These are phyloP conservation scores for Phaeotremella fagi DNA, from an alignment of 768 basidiomycete species.

Conservation along the genomic window DNA sequence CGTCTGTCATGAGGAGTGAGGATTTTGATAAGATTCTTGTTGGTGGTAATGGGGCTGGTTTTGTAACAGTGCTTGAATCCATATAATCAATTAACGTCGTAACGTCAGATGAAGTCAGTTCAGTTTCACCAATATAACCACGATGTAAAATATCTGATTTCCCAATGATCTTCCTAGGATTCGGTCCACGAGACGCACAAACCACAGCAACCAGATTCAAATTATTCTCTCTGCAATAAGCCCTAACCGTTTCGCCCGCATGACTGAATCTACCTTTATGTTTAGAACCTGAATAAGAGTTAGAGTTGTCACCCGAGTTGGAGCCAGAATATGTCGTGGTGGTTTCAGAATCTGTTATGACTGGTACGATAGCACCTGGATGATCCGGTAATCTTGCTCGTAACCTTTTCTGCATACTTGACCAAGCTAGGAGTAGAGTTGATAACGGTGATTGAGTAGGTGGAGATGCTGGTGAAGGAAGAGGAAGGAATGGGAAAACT, in stretches of 20 bases:
- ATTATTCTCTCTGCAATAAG: conserved; percentile 29
- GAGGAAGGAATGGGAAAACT: conserved; percentile 35
- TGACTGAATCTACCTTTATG: conserved; percentile 19
- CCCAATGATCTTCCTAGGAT: background rate
- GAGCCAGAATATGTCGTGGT: too few species aligned
- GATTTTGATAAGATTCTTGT: background rate
- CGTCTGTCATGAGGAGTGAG: conserved; percentile 16
- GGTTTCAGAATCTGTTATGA: conserved; percentile 32
- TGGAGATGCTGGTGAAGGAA: conserved; percentile 25
- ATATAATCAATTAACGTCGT: background rate
- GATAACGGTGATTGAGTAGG: conserved; percentile 30
- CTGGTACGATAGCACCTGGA: conserved; percentile 30
- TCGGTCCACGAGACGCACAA: conserved; percentile 14
- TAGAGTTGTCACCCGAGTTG: background rate
- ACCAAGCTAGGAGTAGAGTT: conserved; percentile 29
- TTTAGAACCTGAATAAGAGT: background rate
- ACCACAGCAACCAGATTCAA: conserved; percentile 26
- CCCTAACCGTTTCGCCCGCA: conserved; percentile 36
- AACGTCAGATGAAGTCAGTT: background rate
- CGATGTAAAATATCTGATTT: background rate
- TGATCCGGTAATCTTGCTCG: conserved; percentile 19
- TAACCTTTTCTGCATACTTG: conserved; percentile 29
- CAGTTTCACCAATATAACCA: background rate
- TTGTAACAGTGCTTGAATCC: background rate
- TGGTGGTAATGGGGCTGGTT: background rate